A percentile compares a stretch with the other conserved stretches of the same genome.
Evolutionary conservation across 2,329 filamentous ascomycete species (phyloP).

Genomic region (Calonectria naviculata): DNA sequence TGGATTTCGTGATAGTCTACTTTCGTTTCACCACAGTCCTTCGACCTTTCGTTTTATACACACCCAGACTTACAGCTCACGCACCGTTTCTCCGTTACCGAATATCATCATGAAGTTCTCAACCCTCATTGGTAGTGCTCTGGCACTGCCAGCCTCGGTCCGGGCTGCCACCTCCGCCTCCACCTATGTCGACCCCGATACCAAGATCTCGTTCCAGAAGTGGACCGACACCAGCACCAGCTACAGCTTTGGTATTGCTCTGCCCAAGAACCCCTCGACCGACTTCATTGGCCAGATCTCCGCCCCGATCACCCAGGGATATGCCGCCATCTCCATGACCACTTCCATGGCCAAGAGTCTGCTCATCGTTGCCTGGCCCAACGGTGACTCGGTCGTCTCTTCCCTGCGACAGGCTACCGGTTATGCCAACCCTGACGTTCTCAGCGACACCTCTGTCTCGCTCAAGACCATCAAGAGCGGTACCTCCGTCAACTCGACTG

Average conservation of each 20-base stretch:
- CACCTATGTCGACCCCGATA: slow-evolving; percentile 56
- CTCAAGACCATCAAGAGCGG: slow-evolving; percentile 68
- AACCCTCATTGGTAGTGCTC: slow-evolving; percentile 28
- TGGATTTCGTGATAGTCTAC: slow-evolving; percentile 20
- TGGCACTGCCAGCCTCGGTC: slow-evolving; percentile 26
- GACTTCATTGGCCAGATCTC: slow-evolving; percentile 70
- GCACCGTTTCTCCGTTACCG: background rate
- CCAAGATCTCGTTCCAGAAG: slow-evolving; percentile 65
- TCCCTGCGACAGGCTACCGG: slow-evolving; percentile 68
- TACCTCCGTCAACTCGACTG: slow-evolving; percentile 65
- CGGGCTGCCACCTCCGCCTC: slow-evolving; percentile 28
- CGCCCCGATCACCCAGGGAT: slow-evolving; percentile 58
- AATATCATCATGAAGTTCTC: slow-evolving; percentile 29
- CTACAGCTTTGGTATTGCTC: slow-evolving; percentile 64
- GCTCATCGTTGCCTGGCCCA: slow-evolving; percentile 68
- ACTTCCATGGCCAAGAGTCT: slow-evolving; percentile 68
- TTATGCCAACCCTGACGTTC: slow-evolving; percentile 68
- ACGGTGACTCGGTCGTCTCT: slow-evolving; percentile 63
- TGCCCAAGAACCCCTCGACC: slow-evolving; percentile 61
- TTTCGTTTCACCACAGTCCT: slow-evolving; percentile 9
- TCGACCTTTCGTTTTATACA: slow-evolving; percentile 1
- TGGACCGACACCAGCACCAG: slow-evolving; percentile 57
- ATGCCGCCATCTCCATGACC: slow-evolving; percentile 67
- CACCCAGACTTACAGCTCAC: background rate
- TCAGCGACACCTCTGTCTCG: slow-evolving; percentile 65